Evolutionary conservation across 2,329 filamentous ascomycete species (phyloP), one percentile per base, ranked within the genome.

Genomic region (Alternaria ventricosa): DNA sequence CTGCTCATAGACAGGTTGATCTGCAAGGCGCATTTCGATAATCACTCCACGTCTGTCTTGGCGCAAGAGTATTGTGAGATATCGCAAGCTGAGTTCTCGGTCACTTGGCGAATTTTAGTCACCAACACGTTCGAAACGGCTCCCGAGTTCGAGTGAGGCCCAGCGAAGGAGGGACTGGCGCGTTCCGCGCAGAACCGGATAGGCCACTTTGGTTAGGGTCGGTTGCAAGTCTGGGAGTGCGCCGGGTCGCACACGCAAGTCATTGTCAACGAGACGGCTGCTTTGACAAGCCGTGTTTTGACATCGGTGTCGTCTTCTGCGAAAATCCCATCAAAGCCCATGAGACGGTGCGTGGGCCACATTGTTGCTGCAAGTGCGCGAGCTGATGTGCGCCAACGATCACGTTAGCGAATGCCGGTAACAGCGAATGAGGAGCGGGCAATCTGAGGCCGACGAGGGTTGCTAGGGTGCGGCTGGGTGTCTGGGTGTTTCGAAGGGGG

Each of bases 361-460:
- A 44, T n/a, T 20, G 49, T 46, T 30, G 44, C 56, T 41, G 46
- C 61, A 51, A 18, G 55, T 53, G 56, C 47, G 63, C 46, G 53
- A 57, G 61, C 57, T 66, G 63, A 63, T 67, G 64, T 63, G 64
- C 62, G 65, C 63, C 63, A 64, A 55, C 58, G 50, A 55, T 57
- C 49, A 61, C 33, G 54, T 53, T 55, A 65, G 63, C 62, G 60
- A 66, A 61, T 33, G 61, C 66, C 61, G 65, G 58, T 60, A 66
- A 63, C 43, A 61, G 57, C 71, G 68, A 73, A 73, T 71, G 45
- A 69, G 63, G 57, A 47, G 57, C 59, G 43, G 43, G 60, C 62
- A 55, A 55, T 49, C 62, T 66, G 44, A 68, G 67, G 70, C 65
- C 66, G 66, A 67, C 66, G 65, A 60, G 54, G 54, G 61, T 60